phyloP scores from a whole-genome alignment of 202 grass and related monocot genomes.

The Musa balbisiana region DNA sequence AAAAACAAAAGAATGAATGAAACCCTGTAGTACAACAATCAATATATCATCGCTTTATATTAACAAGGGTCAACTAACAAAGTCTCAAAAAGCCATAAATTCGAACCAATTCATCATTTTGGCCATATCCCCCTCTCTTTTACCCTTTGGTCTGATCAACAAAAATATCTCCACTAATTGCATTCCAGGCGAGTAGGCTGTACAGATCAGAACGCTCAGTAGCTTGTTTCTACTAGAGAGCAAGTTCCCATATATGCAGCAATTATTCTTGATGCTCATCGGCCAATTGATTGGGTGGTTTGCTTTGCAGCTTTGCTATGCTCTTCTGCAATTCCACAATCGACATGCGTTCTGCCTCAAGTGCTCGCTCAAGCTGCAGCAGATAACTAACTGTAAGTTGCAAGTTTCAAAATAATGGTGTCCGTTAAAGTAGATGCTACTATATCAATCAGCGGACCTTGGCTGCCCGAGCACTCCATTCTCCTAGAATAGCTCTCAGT shows the following conservation, averaged over 20 bases:
- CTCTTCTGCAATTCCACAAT: conserved; percentile 59
- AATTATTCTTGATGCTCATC: conserved; percentile 13
- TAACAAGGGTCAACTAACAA: background rate
- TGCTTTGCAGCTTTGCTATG: conserved; percentile 24
- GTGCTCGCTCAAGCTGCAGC: conserved; percentile 75
- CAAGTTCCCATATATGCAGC: background rate
- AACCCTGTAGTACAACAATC: no score
- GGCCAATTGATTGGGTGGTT: background rate
- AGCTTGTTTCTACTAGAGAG: background rate
- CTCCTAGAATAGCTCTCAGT: conserved; percentile 90
- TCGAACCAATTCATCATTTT: background rate
- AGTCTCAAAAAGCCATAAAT: background rate
- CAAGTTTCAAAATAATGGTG: background rate
- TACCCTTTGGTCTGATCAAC: background rate
- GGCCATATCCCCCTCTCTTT: background rate
- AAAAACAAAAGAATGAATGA: background rate
- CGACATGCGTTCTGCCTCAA: conserved; percentile 69
- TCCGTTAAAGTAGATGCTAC: background rate
- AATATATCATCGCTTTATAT: background rate
- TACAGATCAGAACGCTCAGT: background rate
- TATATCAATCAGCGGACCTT: conserved; percentile 42
- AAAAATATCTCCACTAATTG: background rate
- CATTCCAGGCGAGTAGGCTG: background rate
- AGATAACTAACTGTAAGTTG: conserved; percentile 3
- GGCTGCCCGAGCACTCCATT: conserved; percentile 95